Evolutionary conservation across 768 basidiomycete species (phyloP).

Genomic region (Boletus vermiculosoides): DNA sequence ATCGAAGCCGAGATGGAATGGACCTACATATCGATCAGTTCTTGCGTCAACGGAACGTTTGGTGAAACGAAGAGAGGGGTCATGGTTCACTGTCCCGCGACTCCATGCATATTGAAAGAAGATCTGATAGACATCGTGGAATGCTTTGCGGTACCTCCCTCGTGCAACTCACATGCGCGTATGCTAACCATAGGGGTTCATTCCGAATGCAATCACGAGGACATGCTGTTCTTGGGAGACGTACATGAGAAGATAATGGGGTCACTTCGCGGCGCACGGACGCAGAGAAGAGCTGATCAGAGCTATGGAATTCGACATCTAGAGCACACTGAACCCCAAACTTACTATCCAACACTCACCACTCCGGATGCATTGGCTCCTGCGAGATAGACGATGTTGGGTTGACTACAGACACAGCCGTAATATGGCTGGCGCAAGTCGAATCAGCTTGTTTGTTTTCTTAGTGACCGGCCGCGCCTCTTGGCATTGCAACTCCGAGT

Average conservation of each 20-base stretch:
- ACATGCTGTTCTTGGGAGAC: no score
- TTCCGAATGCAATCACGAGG: background rate
- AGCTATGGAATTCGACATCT: conserved; percentile 23
- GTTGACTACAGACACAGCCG: conserved; percentile 9
- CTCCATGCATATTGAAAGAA: conserved; percentile 18
- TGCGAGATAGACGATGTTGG: conserved; percentile 26
- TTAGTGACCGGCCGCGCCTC: background rate
- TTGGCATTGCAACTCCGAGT: conserved; percentile 14
- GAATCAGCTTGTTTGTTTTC: background rate
- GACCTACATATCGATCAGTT: conserved; percentile 2
- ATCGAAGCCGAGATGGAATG: conserved; percentile 15
- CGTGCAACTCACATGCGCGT: conserved; percentile 9
- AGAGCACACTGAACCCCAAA: conserved; percentile 9
- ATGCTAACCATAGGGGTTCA: background rate
- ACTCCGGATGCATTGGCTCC: conserved; percentile 27
- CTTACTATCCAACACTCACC: conserved; percentile 7
- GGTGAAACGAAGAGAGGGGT: background rate
- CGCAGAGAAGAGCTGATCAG: conserved; percentile 16
- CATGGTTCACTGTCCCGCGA: conserved; percentile 10
- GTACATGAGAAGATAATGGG: conserved; percentile 19
- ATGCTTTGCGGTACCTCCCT: conserved; percentile 13
- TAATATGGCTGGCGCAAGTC: conserved; percentile 14
- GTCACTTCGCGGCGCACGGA: conserved; percentile 21
- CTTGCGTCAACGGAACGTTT: background rate
- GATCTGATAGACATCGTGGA: conserved; percentile 3